Base-by-base conservation (phyloP, 1,284 basidiomycete genomes). In the Cryptococcus sp. region DNA sequence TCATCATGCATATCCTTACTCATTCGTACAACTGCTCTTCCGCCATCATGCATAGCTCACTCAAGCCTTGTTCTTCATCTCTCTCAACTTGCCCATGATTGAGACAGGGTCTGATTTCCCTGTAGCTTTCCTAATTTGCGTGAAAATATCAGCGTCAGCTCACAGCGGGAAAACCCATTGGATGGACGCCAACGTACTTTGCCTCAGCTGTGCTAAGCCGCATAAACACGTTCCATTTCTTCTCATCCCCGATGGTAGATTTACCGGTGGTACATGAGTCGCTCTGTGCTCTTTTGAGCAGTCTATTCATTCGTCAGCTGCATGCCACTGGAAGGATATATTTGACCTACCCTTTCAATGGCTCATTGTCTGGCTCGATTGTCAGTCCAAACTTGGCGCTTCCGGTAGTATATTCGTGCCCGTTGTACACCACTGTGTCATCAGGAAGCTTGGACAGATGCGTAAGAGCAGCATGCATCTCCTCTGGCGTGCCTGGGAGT, bases 351-450 rank as follows among this genome's bases (percentile, higher is more conserved):
- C 67, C 62, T 60, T 72, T 66, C 46, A 78, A 58, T n/a, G 62
- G 66, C 49, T 66, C 58, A 59, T 79, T 78, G 25, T 74, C 58
- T 2, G 74, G 74, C 64, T 79, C 76, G 38, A 77, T 59, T 17
- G 54, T 63, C 26, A 74, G 58, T 3, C 74, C 76, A 52, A 78
- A 78, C 58, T 75, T 75, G 48, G 70, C 76, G 63, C 83, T 92
- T 44, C 84, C 83, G 7, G 78, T 79, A 4, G 93, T 94, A 80
- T 94, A 96, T 77, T 96, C 93, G 79, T 99, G 95, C 0, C 95
- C 95, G 68, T 89, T 88, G 80, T 89, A 93, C 8, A 93, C 87
- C 49, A 90, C 73, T 0, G 95, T 97, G 57, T 87, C 81, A 61
- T 87, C 81, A 0, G 94, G 93, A 11, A 99, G 83, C 0, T 82